Conservation (phyloP, 140 eudicot genomes). For the Cichorium intybus region DNA sequence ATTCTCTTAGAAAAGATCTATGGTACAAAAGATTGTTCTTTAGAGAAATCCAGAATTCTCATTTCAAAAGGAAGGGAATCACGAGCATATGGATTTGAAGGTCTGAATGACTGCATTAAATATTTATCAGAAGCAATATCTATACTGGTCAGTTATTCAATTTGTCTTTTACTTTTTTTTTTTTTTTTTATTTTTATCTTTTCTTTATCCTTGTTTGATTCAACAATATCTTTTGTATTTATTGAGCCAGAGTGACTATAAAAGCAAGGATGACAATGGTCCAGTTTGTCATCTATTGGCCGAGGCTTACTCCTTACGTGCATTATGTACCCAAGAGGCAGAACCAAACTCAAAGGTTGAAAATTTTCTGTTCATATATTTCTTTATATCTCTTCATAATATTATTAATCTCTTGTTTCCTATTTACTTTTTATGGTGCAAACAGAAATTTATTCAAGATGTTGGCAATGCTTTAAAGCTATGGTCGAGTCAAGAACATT, state of each 20-base stretch:
- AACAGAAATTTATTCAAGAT: conserved; percentile 54
- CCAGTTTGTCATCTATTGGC: conserved; percentile 49
- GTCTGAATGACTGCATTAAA: conserved; percentile 50
- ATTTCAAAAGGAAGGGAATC: conserved; percentile 57
- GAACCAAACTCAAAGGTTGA: conserved; percentile 59
- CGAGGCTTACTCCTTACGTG: conserved; percentile 66
- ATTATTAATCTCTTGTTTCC: conserved; percentile 4
- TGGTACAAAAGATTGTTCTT: conserved; percentile 42
- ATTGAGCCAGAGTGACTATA: conserved; percentile 44
- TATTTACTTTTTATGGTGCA: conserved; percentile 5
- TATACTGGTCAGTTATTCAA: conserved; percentile 45
- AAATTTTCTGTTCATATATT: not conserved
- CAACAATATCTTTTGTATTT: conserved; percentile 17
- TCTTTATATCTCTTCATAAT: not conserved
- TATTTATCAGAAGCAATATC: conserved; percentile 66
- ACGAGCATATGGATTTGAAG: conserved; percentile 65
- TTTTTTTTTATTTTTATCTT: conserved; percentile 13
- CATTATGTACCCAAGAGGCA: conserved; percentile 61
- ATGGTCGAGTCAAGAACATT: conserved; percentile 43
- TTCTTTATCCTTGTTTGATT: conserved; percentile 3
- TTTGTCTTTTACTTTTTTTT: conserved; percentile 4
- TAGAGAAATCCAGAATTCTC: conserved; percentile 56
- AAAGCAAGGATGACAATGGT: conserved; percentile 20
- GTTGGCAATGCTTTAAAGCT: conserved; percentile 52
- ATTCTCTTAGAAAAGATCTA: conserved; percentile 57